A percentile compares a stretch with the other conserved stretches of the same genome.
Conservation (phyloP, 192 early-diverging fungal species). For the Coemansia sp. region DNA sequence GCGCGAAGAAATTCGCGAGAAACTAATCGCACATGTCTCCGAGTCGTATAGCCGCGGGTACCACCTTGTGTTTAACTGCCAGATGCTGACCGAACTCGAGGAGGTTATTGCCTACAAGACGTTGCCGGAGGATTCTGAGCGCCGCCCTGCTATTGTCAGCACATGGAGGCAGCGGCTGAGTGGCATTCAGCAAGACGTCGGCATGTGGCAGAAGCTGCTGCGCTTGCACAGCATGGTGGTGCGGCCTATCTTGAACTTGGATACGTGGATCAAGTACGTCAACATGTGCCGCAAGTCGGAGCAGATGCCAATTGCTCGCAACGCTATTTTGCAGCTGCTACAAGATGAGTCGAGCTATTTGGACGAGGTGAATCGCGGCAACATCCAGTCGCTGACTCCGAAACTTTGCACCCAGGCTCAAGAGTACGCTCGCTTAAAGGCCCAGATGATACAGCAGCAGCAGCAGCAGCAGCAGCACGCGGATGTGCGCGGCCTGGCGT, state of each 20-base stretch:
- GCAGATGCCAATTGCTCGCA: constrained; percentile 72
- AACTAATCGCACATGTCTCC: constrained; percentile 76
- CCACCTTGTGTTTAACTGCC: constrained; percentile 76
- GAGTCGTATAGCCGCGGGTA: constrained; percentile 94
- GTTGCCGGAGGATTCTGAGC: constrained; percentile 68
- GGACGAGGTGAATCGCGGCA: constrained; percentile 14
- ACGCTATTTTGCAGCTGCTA: constrained; percentile 71
- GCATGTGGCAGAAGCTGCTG: constrained; percentile 91
- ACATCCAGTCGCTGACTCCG: neutral
- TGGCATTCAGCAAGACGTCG: constrained; percentile 85
- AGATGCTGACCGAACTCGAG: constrained; percentile 96
- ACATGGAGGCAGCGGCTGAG: constrained; percentile 84
- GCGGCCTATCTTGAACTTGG: constrained; percentile 85
- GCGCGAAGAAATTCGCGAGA: constrained; percentile 77
- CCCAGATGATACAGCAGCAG: neutral
- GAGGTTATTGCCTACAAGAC: constrained; percentile 92
- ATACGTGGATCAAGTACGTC: constrained; percentile 92
- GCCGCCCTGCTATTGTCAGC: constrained; percentile 66
- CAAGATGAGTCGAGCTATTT: constrained; percentile 56
- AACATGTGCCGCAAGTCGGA: constrained; percentile 88
- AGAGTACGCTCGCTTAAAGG: constrained; percentile 14
- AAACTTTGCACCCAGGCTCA: constrained; percentile 2
- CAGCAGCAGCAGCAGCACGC: constrained; percentile 2
- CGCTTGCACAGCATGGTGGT: constrained; percentile 81
- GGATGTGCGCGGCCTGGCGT: neutral